Evolutionary conservation across 2,329 filamentous ascomycete species (phyloP), one percentile per base, ranked within the genome.

Genomic region (Aspergillus amoenus): DNA sequence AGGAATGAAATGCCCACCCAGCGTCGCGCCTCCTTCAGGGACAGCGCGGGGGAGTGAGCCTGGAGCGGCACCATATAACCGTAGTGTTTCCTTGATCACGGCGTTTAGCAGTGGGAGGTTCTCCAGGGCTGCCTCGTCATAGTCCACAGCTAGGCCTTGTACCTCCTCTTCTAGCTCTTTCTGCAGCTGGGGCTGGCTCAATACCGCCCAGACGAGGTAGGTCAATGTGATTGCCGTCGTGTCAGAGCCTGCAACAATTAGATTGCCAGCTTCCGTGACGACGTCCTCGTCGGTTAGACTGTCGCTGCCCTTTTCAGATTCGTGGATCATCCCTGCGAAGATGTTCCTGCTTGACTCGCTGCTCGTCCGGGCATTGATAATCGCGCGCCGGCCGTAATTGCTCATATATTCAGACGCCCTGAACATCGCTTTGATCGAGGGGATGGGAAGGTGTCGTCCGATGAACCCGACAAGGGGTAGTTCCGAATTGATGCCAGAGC

Each of bases 1-100:
- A 0, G 84, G 83, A 0, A 86, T 71, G 2, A 70, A 69, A 4
- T 66, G 69, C 0, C 75, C 78, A 1, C 51, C 65, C 0, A 82
- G 58, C 0, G 63, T 66, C 52, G 78, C 80, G 1, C 77, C 77
- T 0, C 71, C 68, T 2, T 61, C 59, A 0, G 84, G 83, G 0
- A 79, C 79, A 18, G 78, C 70, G 2, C 84, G 78, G 2, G 82
- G 83, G 55, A 85, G 79, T 0, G 77, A 76, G 0, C 82, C 83
- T 0, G 84, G 82, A 11, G 85, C 83, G 0, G 84, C 79, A 0
- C 82, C 76, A 53, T 85, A 79, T 2, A 84, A 73, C 2, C 84
- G 79, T 22, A 87, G 74, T 0, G 83, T 83, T 65, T 88, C 85
- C 67, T 77, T 79, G n/a, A 87, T 61, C 2, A 85, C 73, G 17